Evolutionary conservation across 129 eudicot genomes (phyloP).

Genomic region (Ambrosia artemisiifolia): DNA sequence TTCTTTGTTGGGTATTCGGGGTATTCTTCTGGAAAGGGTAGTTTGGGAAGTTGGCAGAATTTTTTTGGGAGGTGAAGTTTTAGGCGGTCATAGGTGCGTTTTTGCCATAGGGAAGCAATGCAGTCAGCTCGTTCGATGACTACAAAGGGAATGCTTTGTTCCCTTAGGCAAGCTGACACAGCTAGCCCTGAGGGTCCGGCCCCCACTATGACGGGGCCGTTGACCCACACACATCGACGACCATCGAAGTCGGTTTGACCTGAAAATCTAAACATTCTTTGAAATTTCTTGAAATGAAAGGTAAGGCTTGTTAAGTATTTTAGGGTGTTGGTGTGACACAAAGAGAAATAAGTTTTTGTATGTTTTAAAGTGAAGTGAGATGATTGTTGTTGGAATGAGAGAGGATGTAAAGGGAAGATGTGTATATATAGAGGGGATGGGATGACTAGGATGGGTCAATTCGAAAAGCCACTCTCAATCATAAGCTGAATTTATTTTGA

Average conservation of each 20-base stretch:
- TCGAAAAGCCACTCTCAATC: constrained; percentile 34
- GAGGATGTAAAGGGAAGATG: constrained; percentile 19
- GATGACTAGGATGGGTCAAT: constrained; percentile 23
- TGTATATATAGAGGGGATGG: constrained; percentile 39
- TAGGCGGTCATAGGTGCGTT: constrained; percentile 66
- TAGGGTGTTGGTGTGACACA: no score
- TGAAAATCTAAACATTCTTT: constrained; percentile 49
- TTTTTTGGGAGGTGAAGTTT: constrained; percentile 84
- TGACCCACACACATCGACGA: constrained; percentile 80
- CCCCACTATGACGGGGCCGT: constrained; percentile 87
- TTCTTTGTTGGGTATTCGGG: constrained; percentile 80
- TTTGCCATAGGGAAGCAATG: constrained; percentile 88
- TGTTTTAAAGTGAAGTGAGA: constrained; percentile 27
- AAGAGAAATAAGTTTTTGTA: neutral
- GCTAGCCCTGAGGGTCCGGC: constrained; percentile 93
- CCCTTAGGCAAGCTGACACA: constrained; percentile 68
- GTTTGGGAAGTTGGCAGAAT: constrained; percentile 73
- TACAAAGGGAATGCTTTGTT: constrained; percentile 69
- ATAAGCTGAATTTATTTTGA: constrained; percentile 21
- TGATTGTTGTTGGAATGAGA: constrained; percentile 35
- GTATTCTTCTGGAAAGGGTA: constrained; percentile 72
- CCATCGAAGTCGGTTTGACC: constrained; percentile 29
- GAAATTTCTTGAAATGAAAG: constrained; percentile 11
- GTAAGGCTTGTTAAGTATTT: neutral
- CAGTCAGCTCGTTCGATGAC: constrained; percentile 66